Base-by-base conservation (phyloP, 331 rosid species). In the Phaseolus coccineus region DNA sequence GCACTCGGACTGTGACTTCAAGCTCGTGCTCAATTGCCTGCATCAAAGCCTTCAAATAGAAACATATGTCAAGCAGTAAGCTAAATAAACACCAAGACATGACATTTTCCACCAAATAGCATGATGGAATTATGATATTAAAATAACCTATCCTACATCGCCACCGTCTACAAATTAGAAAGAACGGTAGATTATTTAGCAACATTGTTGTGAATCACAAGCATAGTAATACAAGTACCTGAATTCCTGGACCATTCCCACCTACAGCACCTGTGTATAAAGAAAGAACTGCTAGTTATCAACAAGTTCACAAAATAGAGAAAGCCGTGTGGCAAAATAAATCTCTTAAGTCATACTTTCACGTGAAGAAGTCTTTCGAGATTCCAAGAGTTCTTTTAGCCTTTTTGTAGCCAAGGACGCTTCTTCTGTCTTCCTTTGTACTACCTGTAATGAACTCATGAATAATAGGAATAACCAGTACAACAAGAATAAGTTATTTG, bases 341-440 rank as follows among this genome's bases (percentile, higher is more conserved):
- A 27, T 74, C 31, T 76, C 77, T 87, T 73, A 40, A 92, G 95
- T 81, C 6, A 73, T 68, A 81, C 83, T 84, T 84, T 93, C 98
- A 40, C 99, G 97, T 2, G 93, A 84, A 55, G 93, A 80, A 66
- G 91, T 73, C 90, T 81, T 96, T 59, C 93, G 87, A 52, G 99
- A 88, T 91, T 96, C 99, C 77, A 96, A 82, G 79, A 91, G 89
- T 24, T 93, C 99, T 72, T 93, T 96, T 51, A 96, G 91, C 86
- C 93, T 91, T 87, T 96, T 96, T 65, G 98, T 85, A 64, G 99
- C 99, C 87, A 82, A 72, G 72, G 96, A 81, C 69, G 98, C 99
- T 86, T 96, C 99, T 91, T 93, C 99, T 47, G 99, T 88, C 82
- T 96, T 96, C 71, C 99, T 84, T 89, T 96, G 99, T 89, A 96